A percentile compares a stretch with the other conserved stretches of the same genome.
Conservation (phyloP, 2,329 filamentous ascomycete species). For the Phyllosticta capitalensis region DNA sequence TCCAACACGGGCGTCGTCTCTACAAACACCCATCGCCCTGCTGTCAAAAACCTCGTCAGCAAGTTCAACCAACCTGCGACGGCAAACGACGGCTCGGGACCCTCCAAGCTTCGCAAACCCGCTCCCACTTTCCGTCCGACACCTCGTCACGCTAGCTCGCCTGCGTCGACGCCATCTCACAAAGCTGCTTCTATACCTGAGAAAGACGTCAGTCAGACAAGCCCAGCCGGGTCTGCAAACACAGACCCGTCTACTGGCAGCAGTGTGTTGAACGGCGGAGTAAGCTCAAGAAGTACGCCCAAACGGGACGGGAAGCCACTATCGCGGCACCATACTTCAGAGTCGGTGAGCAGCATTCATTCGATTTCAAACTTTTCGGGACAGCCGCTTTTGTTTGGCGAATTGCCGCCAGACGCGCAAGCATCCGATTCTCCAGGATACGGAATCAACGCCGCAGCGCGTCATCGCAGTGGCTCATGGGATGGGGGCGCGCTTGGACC, state of each 20-base stretch:
- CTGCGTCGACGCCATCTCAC: background rate
- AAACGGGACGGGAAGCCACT: conserved; percentile 6
- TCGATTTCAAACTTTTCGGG: conserved; percentile 2
- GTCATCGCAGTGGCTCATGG: conserved; percentile 6
- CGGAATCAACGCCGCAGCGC: conserved; percentile 5
- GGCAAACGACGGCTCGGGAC: conserved; percentile 20
- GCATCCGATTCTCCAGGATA: conserved; percentile 1
- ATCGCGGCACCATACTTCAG: conserved; percentile 2
- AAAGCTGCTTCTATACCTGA: background rate
- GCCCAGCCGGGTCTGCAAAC: background rate
- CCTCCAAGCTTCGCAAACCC: conserved; percentile 16
- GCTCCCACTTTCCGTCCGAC: conserved; percentile 18
- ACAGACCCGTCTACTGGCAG: background rate
- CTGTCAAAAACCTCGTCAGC: conserved; percentile 28
- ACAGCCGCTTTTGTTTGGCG: conserved; percentile 10
- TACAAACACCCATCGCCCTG: conserved; percentile 16
- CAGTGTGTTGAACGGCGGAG: conserved; percentile 6
- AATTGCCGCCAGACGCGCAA: conserved; percentile 1
- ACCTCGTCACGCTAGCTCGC: conserved; percentile 19
- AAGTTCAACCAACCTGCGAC: conserved; percentile 25
- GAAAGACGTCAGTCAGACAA: background rate
- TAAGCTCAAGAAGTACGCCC: conserved; percentile 5
- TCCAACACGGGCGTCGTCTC: background rate
- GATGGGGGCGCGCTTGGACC: conserved; percentile 7
- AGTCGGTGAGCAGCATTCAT: conserved; percentile 8